phyloP scores from a whole-genome alignment of 2,329 filamentous ascomycete genomes.

The Neopestalotiopsis clavispora region DNA sequence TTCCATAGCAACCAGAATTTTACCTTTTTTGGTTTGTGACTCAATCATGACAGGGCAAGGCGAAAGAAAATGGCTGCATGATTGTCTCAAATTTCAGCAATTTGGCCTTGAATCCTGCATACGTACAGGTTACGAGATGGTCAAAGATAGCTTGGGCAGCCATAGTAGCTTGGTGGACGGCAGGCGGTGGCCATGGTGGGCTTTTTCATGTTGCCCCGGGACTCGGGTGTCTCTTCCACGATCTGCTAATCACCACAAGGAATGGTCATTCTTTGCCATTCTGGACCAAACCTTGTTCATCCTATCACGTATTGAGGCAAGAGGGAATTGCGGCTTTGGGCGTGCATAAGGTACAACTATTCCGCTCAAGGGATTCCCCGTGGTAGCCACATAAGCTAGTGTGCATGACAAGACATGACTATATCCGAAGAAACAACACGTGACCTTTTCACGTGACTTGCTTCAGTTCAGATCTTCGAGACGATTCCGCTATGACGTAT shows the following conservation, averaged over 20 bases:
- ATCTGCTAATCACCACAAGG: background rate
- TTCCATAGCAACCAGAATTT: no score
- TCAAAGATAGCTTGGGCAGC: background rate
- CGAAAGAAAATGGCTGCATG: no score
- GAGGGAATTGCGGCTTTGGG: background rate
- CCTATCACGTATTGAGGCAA: background rate
- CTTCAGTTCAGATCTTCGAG: background rate
- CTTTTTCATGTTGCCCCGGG: background rate
- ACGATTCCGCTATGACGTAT: background rate
- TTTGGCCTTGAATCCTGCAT: no score
- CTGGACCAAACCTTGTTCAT: slow-evolving; percentile 1
- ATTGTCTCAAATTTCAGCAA: no score
- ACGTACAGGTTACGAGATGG: no score
- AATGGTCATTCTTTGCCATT: background rate
- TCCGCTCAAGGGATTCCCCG: background rate
- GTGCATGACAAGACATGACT: background rate
- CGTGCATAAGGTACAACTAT: background rate
- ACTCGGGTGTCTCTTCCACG: background rate
- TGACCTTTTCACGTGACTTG: background rate
- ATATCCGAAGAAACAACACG: background rate
- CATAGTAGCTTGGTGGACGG: background rate
- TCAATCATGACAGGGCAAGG: no score
- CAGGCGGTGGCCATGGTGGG: no score
- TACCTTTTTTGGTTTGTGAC: no score
- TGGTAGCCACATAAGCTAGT: background rate